A percentile compares a stretch with the other conserved stretches of the same genome.
Evolutionary conservation across 2,329 filamentous ascomycete genomes (phyloP).

Genomic region (Paraphaeosphaeria sporulosa): DNA sequence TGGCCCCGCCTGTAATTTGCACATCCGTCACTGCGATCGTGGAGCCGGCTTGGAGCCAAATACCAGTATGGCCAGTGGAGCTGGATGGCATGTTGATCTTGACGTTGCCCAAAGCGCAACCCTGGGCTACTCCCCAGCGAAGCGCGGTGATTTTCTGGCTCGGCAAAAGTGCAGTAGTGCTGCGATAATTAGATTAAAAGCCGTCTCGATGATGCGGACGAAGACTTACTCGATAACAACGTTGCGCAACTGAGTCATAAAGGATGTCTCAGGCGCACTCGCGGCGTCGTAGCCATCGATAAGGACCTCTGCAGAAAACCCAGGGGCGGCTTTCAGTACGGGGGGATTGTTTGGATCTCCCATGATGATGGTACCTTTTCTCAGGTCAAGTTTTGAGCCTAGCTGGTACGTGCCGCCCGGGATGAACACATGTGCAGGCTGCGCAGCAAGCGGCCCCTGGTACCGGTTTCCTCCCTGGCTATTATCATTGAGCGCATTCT

Average conservation of each 20-base stretch:
- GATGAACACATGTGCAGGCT: constrained; percentile 10
- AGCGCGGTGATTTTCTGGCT: constrained; percentile 2
- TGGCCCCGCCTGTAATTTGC: constrained; percentile 8
- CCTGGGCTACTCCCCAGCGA: constrained; percentile 7
- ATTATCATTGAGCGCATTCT: constrained; percentile 71
- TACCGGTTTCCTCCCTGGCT: neutral
- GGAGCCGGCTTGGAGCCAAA: neutral
- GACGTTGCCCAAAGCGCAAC: constrained; percentile 4
- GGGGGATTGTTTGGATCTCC: constrained; percentile 11
- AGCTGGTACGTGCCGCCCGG: constrained; percentile 7
- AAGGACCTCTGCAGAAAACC: neutral
- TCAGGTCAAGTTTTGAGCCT: constrained; percentile 8
- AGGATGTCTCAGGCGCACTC: constrained; percentile 4
- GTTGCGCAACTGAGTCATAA: constrained; percentile 8
- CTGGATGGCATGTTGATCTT: constrained; percentile 12
- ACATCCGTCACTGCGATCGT: constrained; percentile 10
- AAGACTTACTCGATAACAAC: constrained; percentile 7
- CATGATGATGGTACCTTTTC: constrained; percentile 13
- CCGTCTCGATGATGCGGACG: neutral
- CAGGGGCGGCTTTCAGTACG: constrained; percentile 2
- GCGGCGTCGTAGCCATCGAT: constrained; percentile 7
- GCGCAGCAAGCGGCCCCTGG: constrained; percentile 8
- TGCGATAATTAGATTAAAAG: neutral
- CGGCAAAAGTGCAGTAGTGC: neutral
- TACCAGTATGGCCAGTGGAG: constrained; percentile 11